Evolutionary conservation across 1,284 basidiomycete genomes (phyloP).

Genomic region (Ceratobasidium papillatum): DNA sequence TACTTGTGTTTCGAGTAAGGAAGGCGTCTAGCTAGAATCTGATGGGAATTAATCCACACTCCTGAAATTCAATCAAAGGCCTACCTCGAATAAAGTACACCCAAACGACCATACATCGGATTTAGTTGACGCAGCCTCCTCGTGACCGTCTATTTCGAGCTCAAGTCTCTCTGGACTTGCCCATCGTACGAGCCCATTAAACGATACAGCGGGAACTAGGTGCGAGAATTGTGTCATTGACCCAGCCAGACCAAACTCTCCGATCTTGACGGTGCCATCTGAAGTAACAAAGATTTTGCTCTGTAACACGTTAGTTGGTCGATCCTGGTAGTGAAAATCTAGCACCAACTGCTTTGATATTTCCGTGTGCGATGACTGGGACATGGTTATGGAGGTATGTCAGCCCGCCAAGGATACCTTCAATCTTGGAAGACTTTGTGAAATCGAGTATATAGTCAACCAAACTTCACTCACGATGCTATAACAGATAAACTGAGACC

Average conservation of each 20-base stretch:
- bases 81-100: not conserved
- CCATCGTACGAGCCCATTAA: not conserved
- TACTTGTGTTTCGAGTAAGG: not conserved
- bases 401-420: not conserved
- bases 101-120: not conserved
- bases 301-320: not conserved
- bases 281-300: not conserved
- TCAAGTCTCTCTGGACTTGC: not conserved
- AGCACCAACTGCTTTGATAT: conserved; percentile 23
- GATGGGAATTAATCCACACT: not conserved
- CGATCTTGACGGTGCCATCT: not conserved
- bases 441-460: not conserved
- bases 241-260: conserved; percentile 4
- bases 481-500: not conserved
- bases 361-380: conserved; percentile 23
- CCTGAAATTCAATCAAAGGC: not conserved
- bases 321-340: not conserved
- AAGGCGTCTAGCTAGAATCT: not conserved
- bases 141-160: not conserved
- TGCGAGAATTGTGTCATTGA: not conserved
- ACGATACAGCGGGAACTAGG: not conserved
- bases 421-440: not conserved
- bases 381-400: conserved; percentile 21
- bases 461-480: not conserved
- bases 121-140: not conserved